phyloP scores from a whole-genome alignment of 2,329 filamentous ascomycete species.

The Chaetothyriales sp. region DNA sequence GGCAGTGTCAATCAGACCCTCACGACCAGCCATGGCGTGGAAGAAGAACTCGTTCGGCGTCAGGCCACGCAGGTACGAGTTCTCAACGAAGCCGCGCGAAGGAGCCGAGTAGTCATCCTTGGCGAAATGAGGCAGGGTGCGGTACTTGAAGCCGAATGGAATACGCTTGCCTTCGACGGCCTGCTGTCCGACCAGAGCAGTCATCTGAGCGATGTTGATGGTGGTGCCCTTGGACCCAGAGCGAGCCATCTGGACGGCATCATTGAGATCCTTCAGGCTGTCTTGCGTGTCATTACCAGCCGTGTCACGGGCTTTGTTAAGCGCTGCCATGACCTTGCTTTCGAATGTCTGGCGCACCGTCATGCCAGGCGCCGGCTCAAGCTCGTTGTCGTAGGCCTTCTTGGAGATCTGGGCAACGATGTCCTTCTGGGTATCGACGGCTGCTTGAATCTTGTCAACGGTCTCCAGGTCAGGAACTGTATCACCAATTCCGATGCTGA shows the following conservation, averaged over 20 bases:
- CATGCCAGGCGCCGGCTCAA: constrained; percentile 95
- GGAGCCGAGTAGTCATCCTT: constrained; percentile 98
- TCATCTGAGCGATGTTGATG: constrained; percentile 99
- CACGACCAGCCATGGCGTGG: constrained; percentile 99
- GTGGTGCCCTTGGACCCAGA: constrained; percentile 97
- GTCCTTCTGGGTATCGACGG: constrained; percentile 68
- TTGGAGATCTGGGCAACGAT: constrained; percentile 64
- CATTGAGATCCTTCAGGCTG: constrained; percentile 89
- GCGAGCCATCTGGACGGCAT: constrained; percentile 88
- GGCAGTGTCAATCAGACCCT: constrained; percentile 97
- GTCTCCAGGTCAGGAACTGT: constrained; percentile 83
- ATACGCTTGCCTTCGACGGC: constrained; percentile 98
- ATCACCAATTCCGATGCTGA: constrained; percentile 97
- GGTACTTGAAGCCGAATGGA: constrained; percentile 97
- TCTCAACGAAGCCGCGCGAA: constrained; percentile 94
- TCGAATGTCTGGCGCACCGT: constrained; percentile 97
- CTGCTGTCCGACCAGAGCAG: constrained; percentile 91
- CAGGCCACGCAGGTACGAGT: constrained; percentile 90
- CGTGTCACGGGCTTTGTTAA: constrained; percentile 92
- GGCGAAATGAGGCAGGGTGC: constrained; percentile 91
- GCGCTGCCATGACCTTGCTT: constrained; percentile 82
- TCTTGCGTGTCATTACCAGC: constrained; percentile 86
- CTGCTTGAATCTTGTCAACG: constrained; percentile 68
- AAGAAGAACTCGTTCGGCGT: constrained; percentile 98
- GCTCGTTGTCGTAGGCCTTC: constrained; percentile 67